phyloP scores from a whole-genome alignment of 352 stramenopile genomes.

The Phytophthora idaei region DNA sequence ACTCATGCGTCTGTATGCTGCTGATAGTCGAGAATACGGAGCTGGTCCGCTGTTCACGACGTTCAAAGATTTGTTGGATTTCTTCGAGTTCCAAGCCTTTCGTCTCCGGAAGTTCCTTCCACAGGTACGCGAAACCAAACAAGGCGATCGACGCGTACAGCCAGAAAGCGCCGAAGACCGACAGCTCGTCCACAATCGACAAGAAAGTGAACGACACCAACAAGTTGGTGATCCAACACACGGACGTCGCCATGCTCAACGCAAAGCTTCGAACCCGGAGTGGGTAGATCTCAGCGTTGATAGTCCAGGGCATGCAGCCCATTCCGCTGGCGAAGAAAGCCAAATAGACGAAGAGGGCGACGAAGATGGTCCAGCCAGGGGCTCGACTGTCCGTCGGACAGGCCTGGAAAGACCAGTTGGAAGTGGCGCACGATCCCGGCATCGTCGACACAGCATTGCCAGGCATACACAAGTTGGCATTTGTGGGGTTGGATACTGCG shows the following conservation, averaged over 20 bases:
- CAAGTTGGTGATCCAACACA: slow-evolving; percentile 94
- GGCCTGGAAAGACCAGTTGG: slow-evolving; percentile 49
- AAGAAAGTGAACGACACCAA: slow-evolving; percentile 95
- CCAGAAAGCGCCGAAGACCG: slow-evolving; percentile 87
- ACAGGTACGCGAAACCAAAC: slow-evolving; percentile 83
- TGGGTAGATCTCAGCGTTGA: slow-evolving; percentile 96
- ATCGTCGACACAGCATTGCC: slow-evolving; percentile 20
- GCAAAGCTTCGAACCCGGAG: slow-evolving; percentile 87
- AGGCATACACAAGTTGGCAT: slow-evolving; percentile 35
- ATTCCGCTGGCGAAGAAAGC: slow-evolving; percentile 82
- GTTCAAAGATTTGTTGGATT: slow-evolving; percentile 88
- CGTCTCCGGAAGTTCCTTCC: slow-evolving; percentile 89
- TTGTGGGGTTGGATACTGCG: slow-evolving; percentile 8
- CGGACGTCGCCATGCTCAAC: slow-evolving; percentile 87
- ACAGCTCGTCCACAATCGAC: slow-evolving; percentile 76
- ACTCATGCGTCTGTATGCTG: slow-evolving; percentile 14
- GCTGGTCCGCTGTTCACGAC: slow-evolving; percentile 22
- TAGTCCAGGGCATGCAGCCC: slow-evolving; percentile 93
- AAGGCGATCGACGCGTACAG: slow-evolving; percentile 86
- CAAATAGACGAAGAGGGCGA: slow-evolving; percentile 73
- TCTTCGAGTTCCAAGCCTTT: slow-evolving; percentile 94
- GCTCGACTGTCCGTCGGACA: slow-evolving; percentile 51
- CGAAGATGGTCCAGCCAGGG: slow-evolving; percentile 61
- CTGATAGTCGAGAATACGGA: slow-evolving; percentile 18
- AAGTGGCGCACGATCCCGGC: slow-evolving; percentile 25